Percentiles rank a stretch among this genome's conserved stretches.
phyloP scores from a whole-genome alignment of 768 basidiomycete genomes.

The Pleurotus salmoneostramineus region DNA sequence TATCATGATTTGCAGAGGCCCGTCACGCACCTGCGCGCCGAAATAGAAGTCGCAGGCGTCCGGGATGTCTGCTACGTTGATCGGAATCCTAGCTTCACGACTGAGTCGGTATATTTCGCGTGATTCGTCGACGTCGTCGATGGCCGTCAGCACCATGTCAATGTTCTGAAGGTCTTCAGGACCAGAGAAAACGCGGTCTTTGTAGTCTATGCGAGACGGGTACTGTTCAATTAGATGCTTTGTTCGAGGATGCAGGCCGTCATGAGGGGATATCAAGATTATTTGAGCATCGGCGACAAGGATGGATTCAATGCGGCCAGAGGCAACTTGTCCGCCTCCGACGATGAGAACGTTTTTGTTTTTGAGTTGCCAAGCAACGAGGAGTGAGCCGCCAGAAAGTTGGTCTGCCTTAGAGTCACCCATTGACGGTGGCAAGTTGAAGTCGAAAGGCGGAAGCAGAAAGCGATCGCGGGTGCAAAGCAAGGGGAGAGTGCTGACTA shows the following conservation, averaged over 20 bases:
- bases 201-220: conserved; percentile 58
- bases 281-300: conserved; percentile 78
- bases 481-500: conserved; percentile 4
- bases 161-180: conserved; percentile 62
- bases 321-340: conserved; percentile 92
- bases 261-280: conserved; percentile 69
- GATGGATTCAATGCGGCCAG: conserved; percentile 82
- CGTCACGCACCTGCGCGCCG: conserved; percentile 86
- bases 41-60: conserved; percentile 98
- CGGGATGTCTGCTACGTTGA: conserved; percentile 97
- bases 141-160: conserved; percentile 91
- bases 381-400: conserved; percentile 66
- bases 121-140: conserved; percentile 76
- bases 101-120: conserved; percentile 70
- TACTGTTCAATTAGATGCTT: conserved; percentile 44
- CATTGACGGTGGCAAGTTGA: conserved; percentile 9
- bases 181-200: conserved; percentile 64
- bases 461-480: background rate
- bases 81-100: conserved; percentile 67
- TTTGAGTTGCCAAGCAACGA: conserved; percentile 92
- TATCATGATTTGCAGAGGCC: conserved; percentile 93
- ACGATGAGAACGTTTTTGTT: conserved; percentile 83
- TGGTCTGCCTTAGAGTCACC: conserved; percentile 16
- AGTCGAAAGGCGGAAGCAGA: background rate
- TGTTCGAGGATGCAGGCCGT: conserved; percentile 62